phyloP scores from a whole-genome alignment of 2,329 filamentous ascomycete genomes.

The Talaromyces sp. region DNA sequence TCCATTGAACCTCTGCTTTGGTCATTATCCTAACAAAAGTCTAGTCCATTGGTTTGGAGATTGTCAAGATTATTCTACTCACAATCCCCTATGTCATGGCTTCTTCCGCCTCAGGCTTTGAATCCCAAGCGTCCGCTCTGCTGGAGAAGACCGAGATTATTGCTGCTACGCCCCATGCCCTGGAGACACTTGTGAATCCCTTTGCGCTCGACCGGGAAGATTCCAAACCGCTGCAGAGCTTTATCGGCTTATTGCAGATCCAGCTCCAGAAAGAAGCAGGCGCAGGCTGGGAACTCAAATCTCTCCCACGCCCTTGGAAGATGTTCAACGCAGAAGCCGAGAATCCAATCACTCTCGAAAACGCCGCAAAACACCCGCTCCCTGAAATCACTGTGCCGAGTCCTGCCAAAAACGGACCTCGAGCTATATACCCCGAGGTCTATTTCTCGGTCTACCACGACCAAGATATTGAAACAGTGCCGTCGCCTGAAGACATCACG shows the following conservation, averaged over 20 bases:
- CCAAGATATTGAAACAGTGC: slow-evolving; percentile 86
- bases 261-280: slow-evolving; percentile 75
- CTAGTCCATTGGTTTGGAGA: slow-evolving; percentile 64
- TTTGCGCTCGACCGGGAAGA: slow-evolving; percentile 58
- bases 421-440: slow-evolving; percentile 81
- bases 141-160: slow-evolving; percentile 95
- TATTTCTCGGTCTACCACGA: slow-evolving; percentile 88
- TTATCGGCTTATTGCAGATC: slow-evolving; percentile 76
- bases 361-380: slow-evolving; percentile 66
- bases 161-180: slow-evolving; percentile 76
- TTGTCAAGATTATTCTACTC: slow-evolving; percentile 93
- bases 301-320: slow-evolving; percentile 55
- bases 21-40: slow-evolving; percentile 2
- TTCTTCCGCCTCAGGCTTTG: slow-evolving; percentile 63
- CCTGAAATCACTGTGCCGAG: slow-evolving; percentile 72
- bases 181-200: slow-evolving; percentile 82
- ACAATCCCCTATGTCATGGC: slow-evolving; percentile 88
- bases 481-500: slow-evolving; percentile 67
- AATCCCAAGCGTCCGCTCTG: slow-evolving; percentile 68
- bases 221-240: slow-evolving; percentile 60
- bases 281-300: slow-evolving; percentile 68
- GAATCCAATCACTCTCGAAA: slow-evolving; percentile 55
- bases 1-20: neutral
- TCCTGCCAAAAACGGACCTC: slow-evolving; percentile 67
- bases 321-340: slow-evolving; percentile 30